Conservation (phyloP, 108 stramenopile species). For the Fragilaria crotonensis region DNA sequence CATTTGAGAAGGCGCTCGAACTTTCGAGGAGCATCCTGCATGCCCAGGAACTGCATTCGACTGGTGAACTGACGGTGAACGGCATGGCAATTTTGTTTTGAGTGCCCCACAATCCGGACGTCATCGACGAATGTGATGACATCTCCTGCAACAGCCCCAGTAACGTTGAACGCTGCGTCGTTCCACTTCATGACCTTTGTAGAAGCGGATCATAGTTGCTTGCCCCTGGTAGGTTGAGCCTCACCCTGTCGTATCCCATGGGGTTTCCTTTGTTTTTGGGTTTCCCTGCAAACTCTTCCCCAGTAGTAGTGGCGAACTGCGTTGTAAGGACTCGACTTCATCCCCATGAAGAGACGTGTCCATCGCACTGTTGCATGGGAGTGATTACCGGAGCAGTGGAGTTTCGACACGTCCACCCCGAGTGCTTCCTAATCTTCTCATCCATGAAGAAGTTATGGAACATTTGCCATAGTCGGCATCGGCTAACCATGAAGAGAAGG, state of each 20-base stretch:
- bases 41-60: no score
- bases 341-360: conserved; percentile 16
- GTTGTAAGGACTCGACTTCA: conserved; percentile 20
- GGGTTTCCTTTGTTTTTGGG: conserved; percentile 18
- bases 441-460: conserved; percentile 38
- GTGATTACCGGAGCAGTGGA: background rate
- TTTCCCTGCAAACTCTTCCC: conserved; percentile 24
- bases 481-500: conserved; percentile 7
- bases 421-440: conserved; percentile 3
- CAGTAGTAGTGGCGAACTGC: background rate
- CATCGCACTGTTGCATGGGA: conserved; percentile 5
- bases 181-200: conserved; percentile 22
- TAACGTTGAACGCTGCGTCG: no score
- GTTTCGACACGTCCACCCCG: conserved; percentile 26
- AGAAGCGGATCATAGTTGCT: conserved; percentile 13
- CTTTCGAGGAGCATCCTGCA: no score
- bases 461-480: conserved; percentile 36
- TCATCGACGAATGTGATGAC: background rate
- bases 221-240: conserved; percentile 35
- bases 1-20: no score
- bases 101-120: background rate
- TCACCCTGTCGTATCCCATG: conserved; percentile 25
- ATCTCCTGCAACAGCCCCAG: conserved; percentile 1
- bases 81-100: no score
- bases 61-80: no score